Evolutionary conservation across 2,329 filamentous ascomycete species (phyloP).

Genomic region (Sporothrix variecibatus): DNA sequence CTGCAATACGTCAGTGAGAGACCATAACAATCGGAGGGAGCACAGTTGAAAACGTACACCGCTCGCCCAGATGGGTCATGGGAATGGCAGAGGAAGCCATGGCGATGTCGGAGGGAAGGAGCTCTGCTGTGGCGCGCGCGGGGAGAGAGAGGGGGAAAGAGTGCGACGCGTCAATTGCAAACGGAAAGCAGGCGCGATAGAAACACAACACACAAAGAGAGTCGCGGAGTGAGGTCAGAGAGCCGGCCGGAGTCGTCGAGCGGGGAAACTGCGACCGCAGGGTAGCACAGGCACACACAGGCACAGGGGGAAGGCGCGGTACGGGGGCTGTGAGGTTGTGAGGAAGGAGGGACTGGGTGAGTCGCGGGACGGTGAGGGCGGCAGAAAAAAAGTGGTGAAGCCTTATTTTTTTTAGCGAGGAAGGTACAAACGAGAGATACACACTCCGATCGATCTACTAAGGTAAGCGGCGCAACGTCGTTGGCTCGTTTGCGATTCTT

Average conservation of each 20-base stretch:
- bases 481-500: not conserved
- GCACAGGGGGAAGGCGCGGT: not conserved
- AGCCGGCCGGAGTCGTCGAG: not conserved
- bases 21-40: not conserved
- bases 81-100: constrained; percentile 37
- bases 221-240: not conserved
- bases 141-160: not conserved
- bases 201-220: not conserved
- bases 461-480: not conserved
- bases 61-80: constrained; percentile 48
- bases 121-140: not conserved
- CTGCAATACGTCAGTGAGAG: constrained; percentile 47
- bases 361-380: not conserved
- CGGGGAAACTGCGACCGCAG: constrained; percentile 16
- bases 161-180: not conserved
- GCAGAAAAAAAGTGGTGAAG: constrained; percentile 6
- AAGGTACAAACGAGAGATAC: not conserved
- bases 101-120: constrained; percentile 12
- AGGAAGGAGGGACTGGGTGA: not conserved
- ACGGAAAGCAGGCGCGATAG: not conserved
- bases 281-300: constrained; percentile 17
- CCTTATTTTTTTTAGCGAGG: not conserved
- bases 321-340: not conserved
- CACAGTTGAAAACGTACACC: constrained; percentile 41
- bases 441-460: constrained; percentile 1